Base-by-base conservation (phyloP, 306 rosid genomes). In the Trichosanthes cucumerina region DNA sequence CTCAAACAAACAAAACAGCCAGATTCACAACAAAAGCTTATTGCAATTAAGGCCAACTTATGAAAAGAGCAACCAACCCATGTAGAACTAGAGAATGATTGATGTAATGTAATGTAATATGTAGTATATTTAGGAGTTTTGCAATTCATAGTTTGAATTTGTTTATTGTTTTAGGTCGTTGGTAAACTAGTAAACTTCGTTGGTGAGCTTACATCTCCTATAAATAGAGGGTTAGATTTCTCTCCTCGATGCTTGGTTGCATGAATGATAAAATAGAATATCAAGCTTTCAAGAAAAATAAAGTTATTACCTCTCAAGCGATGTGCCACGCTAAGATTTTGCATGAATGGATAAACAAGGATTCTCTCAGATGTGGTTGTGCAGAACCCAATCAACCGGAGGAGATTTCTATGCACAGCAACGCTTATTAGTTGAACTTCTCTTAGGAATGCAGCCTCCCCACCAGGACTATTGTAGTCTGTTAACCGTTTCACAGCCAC, bases 271-370 rank as follows among this genome's bases (percentile, higher is more conserved):
- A 57, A 10, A 65, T 0, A 73, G 38, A 39, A 78, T 23, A 19
- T n/a, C 2, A 43, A 44, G 50, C 24, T 14, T 79, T 47, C 77
- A 41, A 13, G 9, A 69, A 41, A 44, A 44, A 5, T 64, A 1
- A 56, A 66, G 43, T 53, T 80, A 77, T 62, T 86, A 94, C 97
- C 98, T 95, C 98, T 88, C 65, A 95, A 78, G 80, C 82, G 88
- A 85, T 90, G 80, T 2, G 97, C 97, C 76, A 92, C 97, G 1
- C 98, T 95, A 39, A 92, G 92, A 86, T 92, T 95, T 84, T 90
- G 86, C 98, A 95, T 95, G 87, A 90, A 95, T 56, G 98, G 98
- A 80, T 95, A 95, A 39, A 95, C 98, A 56, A 95, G 97, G 86
- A 95, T 88, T 85, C 91, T 95, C 83, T 95, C 98, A 4, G 91